Conservation (phyloP, 192 early-diverging fungal genomes). For the Thamnidium elegans region DNA sequence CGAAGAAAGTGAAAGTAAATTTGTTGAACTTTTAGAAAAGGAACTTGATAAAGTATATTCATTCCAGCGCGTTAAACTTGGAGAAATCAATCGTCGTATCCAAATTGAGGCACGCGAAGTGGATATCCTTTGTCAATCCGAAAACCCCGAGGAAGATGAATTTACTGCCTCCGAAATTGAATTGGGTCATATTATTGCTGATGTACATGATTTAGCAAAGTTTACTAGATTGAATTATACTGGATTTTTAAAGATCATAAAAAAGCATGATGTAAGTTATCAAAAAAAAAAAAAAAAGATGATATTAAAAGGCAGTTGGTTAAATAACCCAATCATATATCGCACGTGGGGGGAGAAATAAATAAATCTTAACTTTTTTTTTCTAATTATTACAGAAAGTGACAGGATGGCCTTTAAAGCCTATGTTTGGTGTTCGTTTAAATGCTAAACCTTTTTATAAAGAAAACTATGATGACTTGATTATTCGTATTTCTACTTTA, state of each 20-base stretch:
- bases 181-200: constrained; percentile 72
- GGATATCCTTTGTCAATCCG: constrained; percentile 43
- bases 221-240: constrained; percentile 83
- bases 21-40: constrained; percentile 82
- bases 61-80: constrained; percentile 74
- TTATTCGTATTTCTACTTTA: constrained; percentile 81
- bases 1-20: constrained; percentile 80
- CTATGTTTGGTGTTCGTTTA: constrained; percentile 76
- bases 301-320: neutral
- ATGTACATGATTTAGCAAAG: constrained; percentile 82
- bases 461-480: constrained; percentile 85
- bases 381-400: constrained; percentile 66
- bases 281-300: neutral
- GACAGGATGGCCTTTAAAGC: constrained; percentile 79
- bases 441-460: constrained; percentile 84
- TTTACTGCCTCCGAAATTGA: constrained; percentile 66
- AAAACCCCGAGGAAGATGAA: constrained; percentile 54
- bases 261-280: constrained; percentile 88
- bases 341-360: constrained; percentile 22
- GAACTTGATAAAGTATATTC: constrained; percentile 88
- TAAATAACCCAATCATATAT: constrained; percentile 21
- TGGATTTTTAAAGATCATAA: constrained; percentile 91
- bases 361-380: constrained; percentile 6
- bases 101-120: constrained; percentile 66
- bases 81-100: constrained; percentile 71